Evolutionary conservation across 768 basidiomycete genomes (phyloP).

Genomic region (Chalciporus pseudorubinellus): DNA sequence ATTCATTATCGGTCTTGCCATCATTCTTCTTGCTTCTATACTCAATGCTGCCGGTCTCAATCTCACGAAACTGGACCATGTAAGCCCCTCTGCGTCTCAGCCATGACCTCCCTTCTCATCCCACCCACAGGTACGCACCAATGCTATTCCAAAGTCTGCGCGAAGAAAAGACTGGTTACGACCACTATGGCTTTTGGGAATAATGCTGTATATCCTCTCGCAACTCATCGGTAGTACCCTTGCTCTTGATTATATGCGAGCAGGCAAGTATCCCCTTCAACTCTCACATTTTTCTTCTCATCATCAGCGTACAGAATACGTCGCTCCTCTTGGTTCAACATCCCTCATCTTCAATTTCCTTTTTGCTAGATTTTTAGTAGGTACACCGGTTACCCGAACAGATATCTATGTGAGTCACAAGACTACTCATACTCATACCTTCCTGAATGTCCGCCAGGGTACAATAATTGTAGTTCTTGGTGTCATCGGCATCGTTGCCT

Average conservation of each 20-base stretch:
- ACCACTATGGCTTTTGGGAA: conserved; percentile 88
- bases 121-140: conserved; percentile 61
- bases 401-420: conserved; percentile 69
- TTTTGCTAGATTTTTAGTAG: conserved; percentile 86
- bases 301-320: conserved; percentile 64
- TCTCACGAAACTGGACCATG: conserved; percentile 91
- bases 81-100: conserved; percentile 33
- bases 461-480: conserved; percentile 81
- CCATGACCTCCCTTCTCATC: not conserved
- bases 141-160: conserved; percentile 69
- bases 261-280: conserved; percentile 44
- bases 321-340: conserved; percentile 91
- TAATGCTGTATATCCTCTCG: conserved; percentile 89
- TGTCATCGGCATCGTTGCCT: conserved; percentile 85
- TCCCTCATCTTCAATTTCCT: conserved; percentile 96
- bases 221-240: conserved; percentile 87
- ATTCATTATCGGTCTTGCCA: conserved; percentile 83
- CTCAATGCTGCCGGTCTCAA: conserved; percentile 93
- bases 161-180: conserved; percentile 77
- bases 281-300: conserved; percentile 2
- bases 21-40: conserved; percentile 81
- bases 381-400: conserved; percentile 77
- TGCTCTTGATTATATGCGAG: conserved; percentile 85
- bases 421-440: not conserved
- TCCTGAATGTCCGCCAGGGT: conserved; percentile 45